phyloP scores from a whole-genome alignment of 108 stramenopile species.

The Halocafeteria seosinensis region DNA sequence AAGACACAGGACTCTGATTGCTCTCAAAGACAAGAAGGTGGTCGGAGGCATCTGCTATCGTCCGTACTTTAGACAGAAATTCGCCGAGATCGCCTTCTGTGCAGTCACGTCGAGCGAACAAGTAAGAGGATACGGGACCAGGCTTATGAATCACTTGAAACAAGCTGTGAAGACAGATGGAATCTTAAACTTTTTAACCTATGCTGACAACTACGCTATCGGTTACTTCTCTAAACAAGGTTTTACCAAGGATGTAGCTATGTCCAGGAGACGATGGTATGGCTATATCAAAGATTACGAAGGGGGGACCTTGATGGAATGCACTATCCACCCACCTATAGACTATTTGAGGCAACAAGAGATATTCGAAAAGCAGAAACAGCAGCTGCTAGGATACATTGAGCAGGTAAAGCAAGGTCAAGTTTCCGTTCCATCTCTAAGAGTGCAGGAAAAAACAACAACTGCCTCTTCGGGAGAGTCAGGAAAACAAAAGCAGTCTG shows the following conservation, averaged over 20 bases:
- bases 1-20: slow-evolving; percentile 63
- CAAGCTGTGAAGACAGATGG: slow-evolving; percentile 55
- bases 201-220: slow-evolving; percentile 94
- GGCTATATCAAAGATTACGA: slow-evolving; percentile 97
- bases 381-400: slow-evolving; percentile 34
- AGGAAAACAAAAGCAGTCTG: not conserved
- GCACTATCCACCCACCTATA: slow-evolving; percentile 82
- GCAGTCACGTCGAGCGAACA: slow-evolving; percentile 78
- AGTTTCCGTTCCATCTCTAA: not conserved
- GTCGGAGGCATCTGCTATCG: slow-evolving; percentile 92
- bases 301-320: slow-evolving; percentile 95
- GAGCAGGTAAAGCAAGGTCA: not conserved
- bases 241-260: slow-evolving; percentile 57
- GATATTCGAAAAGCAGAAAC: slow-evolving; percentile 53
- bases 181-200: slow-evolving; percentile 87
- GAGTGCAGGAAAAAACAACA: not conserved
- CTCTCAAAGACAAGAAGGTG: slow-evolving; percentile 56
- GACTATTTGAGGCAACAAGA: slow-evolving; percentile 65
- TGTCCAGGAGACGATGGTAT: slow-evolving; percentile 62
- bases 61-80: slow-evolving; percentile 57
- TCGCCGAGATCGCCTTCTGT: slow-evolving; percentile 94
- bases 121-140: slow-evolving; percentile 75
- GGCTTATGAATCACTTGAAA: slow-evolving; percentile 93
- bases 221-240: slow-evolving; percentile 97
- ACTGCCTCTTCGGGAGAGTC: too few species aligned